Conservation (phyloP, 106 monocot genomes). For the Dioscorea dumetorum region DNA sequence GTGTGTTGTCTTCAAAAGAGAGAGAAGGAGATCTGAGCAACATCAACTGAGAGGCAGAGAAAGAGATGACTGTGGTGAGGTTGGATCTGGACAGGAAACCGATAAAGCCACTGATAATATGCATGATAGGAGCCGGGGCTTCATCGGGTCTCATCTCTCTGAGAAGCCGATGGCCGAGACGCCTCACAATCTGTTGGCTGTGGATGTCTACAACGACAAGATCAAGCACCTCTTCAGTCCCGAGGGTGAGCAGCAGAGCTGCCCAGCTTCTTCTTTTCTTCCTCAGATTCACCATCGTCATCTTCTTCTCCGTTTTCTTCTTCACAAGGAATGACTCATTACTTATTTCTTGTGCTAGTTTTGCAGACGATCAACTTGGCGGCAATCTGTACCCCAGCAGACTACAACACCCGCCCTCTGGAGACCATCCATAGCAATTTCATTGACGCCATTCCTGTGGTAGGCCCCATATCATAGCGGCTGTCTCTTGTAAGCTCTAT, state of each 20-base stretch:
- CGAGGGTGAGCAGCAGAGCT: neutral
- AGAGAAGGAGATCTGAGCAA: too few relatives aligned
- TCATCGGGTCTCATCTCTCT: slow-evolving; percentile 71
- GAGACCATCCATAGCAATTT: slow-evolving; percentile 77
- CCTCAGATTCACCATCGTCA: neutral
- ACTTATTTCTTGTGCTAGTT: neutral
- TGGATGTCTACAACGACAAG: slow-evolving; percentile 78
- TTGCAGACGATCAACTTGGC: slow-evolving; percentile 58
- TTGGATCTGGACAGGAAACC: slow-evolving; percentile 56
- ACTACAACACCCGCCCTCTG: slow-evolving; percentile 67
- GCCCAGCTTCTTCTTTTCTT: neutral
- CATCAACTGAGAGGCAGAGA: too few relatives aligned
- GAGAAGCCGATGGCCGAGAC: slow-evolving; percentile 62
- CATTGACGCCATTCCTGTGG: slow-evolving; percentile 69
- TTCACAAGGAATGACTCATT: neutral
- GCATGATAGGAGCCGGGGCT: slow-evolving; percentile 79
- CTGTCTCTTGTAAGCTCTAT: too few relatives aligned
- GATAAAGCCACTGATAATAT: slow-evolving; percentile 49
- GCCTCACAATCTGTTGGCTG: slow-evolving; percentile 46
- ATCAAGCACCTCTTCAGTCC: slow-evolving; percentile 43
- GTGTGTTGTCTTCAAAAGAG: too few relatives aligned
- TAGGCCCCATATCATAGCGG: slow-evolving; percentile 12
- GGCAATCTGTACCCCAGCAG: slow-evolving; percentile 68
- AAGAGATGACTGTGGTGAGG: slow-evolving; percentile 1
- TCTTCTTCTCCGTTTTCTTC: neutral